phyloP scores from a whole-genome alignment of 176 grass and related monocot genomes.

The Bolboschoenus planiculmis region DNA sequence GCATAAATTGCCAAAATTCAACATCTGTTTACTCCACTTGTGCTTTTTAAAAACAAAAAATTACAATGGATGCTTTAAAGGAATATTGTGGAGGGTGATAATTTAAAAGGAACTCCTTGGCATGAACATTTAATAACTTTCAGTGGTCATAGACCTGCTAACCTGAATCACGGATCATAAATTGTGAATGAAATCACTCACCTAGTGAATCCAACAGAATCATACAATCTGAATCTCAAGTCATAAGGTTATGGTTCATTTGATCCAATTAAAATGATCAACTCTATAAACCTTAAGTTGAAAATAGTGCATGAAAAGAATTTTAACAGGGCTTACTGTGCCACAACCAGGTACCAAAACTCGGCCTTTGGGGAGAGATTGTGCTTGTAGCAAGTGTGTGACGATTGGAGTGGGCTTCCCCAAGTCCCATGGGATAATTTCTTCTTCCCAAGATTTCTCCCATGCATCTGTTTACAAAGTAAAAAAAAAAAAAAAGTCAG shows the following conservation, averaged over 20 bases:
- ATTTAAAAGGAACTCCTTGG: neutral
- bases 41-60: neutral
- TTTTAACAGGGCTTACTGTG: conserved; percentile 25
- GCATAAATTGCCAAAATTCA: neutral
- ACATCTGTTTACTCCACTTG: neutral
- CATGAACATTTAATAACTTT: neutral
- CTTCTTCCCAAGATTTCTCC: conserved; percentile 65
- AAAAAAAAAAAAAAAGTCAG: conserved; percentile 4
- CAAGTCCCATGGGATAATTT: conserved; percentile 81
- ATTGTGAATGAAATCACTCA: neutral
- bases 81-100: neutral
- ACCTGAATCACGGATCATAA: neutral
- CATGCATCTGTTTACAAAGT: conserved; percentile 49
- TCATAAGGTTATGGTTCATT: neutral
- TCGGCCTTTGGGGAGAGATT: conserved; percentile 64
- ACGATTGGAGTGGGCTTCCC: conserved; percentile 56
- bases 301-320: neutral
- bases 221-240: neutral
- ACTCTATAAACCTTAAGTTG: neutral
- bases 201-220: neutral
- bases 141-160: neutral
- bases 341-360: conserved; percentile 86
- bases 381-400: conserved; percentile 46
- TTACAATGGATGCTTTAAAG: neutral
- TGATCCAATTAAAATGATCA: neutral